Evolutionary conservation across 139 green algal species (phyloP), one percentile per base, ranked within the genome.

Genomic region (Coccomyxa sp.): DNA sequence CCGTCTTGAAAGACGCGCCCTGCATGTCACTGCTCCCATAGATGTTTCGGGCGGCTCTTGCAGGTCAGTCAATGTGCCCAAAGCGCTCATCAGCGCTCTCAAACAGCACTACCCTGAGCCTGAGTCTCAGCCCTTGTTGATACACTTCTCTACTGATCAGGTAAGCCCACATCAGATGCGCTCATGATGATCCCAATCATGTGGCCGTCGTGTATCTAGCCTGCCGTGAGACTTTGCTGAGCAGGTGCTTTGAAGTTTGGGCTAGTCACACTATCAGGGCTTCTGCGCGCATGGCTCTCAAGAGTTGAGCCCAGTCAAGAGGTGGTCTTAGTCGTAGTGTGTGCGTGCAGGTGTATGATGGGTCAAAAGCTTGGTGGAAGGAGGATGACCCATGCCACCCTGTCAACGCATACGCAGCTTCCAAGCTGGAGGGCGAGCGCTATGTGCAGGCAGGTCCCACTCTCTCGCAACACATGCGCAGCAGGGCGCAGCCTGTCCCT

Each of bases 61-160:
- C 41, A 81, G 79, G 5, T 72, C 82, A 0, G 35, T 91, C 14
- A 94, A 94, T 78, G 58, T 94, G 0, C 90, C 90, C 18, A 76
- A 50, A 2, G 69, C 39, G 38, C 80, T 94, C 58, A 54, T 94
- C 14, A 72, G 78, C 33, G 80, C 70, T 3, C 55, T 90, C 37
- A 70, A 82, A 31, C 39, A 55, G 55, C 50, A 81, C 50, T 41
- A 39, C 41, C 0, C 36, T 69, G n/a, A 8, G 40, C 68, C 41
- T 18, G 35, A 69, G 41, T 33, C 33, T 34, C n/a, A 55, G 73
- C 86, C 89, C 22, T 74, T 95, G 12, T 55, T 94, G 22, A 85
- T 95, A n/a, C 90, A 95, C 40, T n/a, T 95, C 0, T 93, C 87
- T 4, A 94, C 90, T 24, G 90, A 95, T 54, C 89, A 93, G 78